Base-by-base conservation (phyloP, 129 eudicot species). In the Logfia minima region DNA sequence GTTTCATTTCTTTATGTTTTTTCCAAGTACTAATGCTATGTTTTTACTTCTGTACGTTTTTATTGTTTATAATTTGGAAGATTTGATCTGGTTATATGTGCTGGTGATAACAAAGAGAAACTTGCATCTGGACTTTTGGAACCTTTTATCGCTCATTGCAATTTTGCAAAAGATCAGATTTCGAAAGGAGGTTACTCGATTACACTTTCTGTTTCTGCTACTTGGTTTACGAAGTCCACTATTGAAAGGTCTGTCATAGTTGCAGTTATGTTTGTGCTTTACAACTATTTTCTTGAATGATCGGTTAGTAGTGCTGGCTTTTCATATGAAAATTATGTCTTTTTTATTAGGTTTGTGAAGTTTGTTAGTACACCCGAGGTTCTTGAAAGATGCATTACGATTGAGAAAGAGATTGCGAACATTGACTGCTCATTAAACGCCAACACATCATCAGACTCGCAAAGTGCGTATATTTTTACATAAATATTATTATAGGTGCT, bases 201-300 rank as follows among this genome's bases (percentile, higher is more conserved):
- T 73, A 88, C 82, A 11, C 97, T 93, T 34, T 81, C 82, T 45
- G 86, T 96, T 31, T 63, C 75, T 73, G 79, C 87, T 60, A 52
- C 85, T 37, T 93, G 98, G 98, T 93, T 93, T 85, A 90, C 96
- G 78, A 93, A 93, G 83, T 87, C 86, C 70, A 88, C 89, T 28
- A 43, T 93, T 37, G 89, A 88, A 66, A 92, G 98, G 98, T 80
- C 13, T 65, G 67, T 51, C 39, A 10, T 37, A 32, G 26, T 55
- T 73, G 58, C 79, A 43, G 68, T 23, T 67, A 66, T 76, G 14
- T 17, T 61, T 68, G 18, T 22, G 60, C 13, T 53, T 59, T 11
- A 0, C 5, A 5, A 32, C 64, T 61, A 14, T 34, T 48, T 48
- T 48, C 55, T 32, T 14, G 52, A n/a, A 52, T 80, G 35, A 22